Conservation (phyloP, 2,329 filamentous ascomycete genomes). For the Helicocarpus griseus region DNA sequence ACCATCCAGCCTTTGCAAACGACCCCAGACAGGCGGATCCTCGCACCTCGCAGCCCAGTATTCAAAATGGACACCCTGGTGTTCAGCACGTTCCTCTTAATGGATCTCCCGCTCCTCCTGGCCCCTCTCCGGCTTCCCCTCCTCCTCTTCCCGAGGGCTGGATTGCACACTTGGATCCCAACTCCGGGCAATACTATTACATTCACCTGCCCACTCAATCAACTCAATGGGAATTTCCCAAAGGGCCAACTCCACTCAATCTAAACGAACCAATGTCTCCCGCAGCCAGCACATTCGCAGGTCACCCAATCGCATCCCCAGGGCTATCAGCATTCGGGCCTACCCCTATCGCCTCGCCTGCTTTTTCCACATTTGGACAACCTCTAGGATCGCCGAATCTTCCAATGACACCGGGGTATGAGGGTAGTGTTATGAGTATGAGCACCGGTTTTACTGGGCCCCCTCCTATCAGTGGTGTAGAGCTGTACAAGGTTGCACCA, state of each 20-base stretch:
- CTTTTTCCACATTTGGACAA: constrained; percentile 50
- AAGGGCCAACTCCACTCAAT: constrained; percentile 81
- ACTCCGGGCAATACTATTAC: constrained; percentile 96
- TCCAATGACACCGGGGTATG: constrained; percentile 72
- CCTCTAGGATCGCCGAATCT: constrained; percentile 71
- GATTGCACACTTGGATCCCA: constrained; percentile 94
- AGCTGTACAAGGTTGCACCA: constrained; percentile 85
- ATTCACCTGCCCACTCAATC: constrained; percentile 92
- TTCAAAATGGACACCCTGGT: constrained; percentile 22
- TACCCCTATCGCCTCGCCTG: constrained; percentile 61
- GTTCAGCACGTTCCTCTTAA: constrained; percentile 20
- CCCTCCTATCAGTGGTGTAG: constrained; percentile 79
- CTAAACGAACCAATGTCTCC: constrained; percentile 81
- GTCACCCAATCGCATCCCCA: constrained; percentile 20
- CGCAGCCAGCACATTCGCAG: constrained; percentile 59
- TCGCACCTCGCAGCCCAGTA: constrained; percentile 36
- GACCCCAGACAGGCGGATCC: constrained; percentile 52
- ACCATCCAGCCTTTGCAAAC: constrained; percentile 86
- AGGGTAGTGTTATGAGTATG: constrained; percentile 77
- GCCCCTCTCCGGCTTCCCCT: constrained; percentile 64
- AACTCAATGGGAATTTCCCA: constrained; percentile 98
- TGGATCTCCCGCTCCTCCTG: constrained; percentile 28
- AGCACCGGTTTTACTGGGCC: constrained; percentile 79
- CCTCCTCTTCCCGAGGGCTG: constrained; percentile 93
- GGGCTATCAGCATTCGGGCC: constrained; percentile 35